A percentile compares a stretch with the other conserved stretches of the same genome.
phyloP scores from a whole-genome alignment of 306 rosid species.

The Sophora flavescens region DNA sequence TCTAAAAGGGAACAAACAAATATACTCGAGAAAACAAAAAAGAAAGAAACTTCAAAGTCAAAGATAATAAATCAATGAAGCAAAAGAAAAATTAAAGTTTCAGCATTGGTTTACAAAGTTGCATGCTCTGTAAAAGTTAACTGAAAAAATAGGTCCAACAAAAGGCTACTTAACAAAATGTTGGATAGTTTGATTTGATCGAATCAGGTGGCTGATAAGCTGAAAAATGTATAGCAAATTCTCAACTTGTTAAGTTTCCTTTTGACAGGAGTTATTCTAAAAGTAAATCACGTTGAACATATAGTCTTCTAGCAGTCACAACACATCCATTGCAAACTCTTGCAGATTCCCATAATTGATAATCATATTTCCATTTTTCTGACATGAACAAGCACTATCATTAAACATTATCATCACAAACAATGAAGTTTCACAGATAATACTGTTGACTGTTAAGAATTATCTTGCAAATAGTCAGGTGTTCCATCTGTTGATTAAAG shows the following conservation, averaged over 20 bases:
- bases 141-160: neutral
- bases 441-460: neutral
- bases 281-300: conserved; percentile 4
- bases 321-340: neutral
- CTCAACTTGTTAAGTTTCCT: conserved; percentile 13
- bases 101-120: neutral
- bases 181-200: neutral
- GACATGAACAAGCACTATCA: neutral
- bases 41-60: no score
- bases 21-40: conserved; percentile 1
- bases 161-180: neutral
- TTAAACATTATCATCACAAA: conserved; percentile 13
- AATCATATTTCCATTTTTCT: conserved; percentile 4
- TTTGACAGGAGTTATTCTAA: neutral
- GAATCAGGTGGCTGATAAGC: neutral
- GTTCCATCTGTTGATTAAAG: conserved; percentile 17
- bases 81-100: neutral
- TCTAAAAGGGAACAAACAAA: neutral
- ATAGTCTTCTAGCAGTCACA: neutral
- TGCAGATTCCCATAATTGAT: neutral
- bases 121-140: neutral
- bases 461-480: conserved; percentile 6
- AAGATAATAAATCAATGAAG: no score
- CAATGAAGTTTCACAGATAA: neutral
- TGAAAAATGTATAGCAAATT: conserved; percentile 26